phyloP scores from a whole-genome alignment of 2,329 filamentous ascomycete species.

The Taxawa tesnikishii region DNA sequence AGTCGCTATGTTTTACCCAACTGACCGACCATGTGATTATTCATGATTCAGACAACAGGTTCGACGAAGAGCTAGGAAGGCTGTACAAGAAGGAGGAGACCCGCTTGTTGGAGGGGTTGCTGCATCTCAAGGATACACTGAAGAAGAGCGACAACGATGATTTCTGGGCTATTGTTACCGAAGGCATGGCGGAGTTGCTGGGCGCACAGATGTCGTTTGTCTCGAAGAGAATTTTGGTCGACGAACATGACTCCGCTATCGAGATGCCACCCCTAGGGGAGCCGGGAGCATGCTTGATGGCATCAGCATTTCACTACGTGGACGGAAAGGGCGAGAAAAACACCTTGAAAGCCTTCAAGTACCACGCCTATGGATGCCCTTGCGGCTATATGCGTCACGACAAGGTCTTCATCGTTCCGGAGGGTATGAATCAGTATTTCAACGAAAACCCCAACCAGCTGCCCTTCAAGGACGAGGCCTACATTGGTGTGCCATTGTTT shows the following conservation, averaged over 20 bases:
- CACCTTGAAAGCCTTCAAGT: conserved; percentile 48
- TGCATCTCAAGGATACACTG: conserved; percentile 46
- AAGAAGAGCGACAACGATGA: conserved; percentile 40
- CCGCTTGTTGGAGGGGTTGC: conserved; percentile 47
- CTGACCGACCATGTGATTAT: conserved; percentile 16
- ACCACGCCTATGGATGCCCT: conserved; percentile 52
- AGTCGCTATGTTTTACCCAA: conserved; percentile 6
- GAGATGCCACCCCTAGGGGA: conserved; percentile 51
- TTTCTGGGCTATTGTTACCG: conserved; percentile 54
- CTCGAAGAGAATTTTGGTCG: conserved; percentile 48
- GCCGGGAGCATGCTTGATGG: conserved; percentile 50
- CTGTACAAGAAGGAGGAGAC: conserved; percentile 34
- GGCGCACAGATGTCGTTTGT: conserved; percentile 58
- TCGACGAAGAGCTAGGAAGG: conserved; percentile 22
- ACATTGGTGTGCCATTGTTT: conserved; percentile 54
- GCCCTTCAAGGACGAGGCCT: conserved; percentile 51
- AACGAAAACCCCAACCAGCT: conserved; percentile 49
- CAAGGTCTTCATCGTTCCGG: conserved; percentile 57
- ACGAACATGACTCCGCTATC: conserved; percentile 45
- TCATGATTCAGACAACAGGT: conserved; percentile 30
- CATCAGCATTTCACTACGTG: conserved; percentile 54
- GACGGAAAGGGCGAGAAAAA: conserved; percentile 41
- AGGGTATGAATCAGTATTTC: conserved; percentile 43
- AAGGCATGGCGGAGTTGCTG: conserved; percentile 50
- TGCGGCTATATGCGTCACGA: conserved; percentile 60